phyloP scores from a whole-genome alignment of 192 early-diverging fungal species.

The Coemansia sp. region DNA sequence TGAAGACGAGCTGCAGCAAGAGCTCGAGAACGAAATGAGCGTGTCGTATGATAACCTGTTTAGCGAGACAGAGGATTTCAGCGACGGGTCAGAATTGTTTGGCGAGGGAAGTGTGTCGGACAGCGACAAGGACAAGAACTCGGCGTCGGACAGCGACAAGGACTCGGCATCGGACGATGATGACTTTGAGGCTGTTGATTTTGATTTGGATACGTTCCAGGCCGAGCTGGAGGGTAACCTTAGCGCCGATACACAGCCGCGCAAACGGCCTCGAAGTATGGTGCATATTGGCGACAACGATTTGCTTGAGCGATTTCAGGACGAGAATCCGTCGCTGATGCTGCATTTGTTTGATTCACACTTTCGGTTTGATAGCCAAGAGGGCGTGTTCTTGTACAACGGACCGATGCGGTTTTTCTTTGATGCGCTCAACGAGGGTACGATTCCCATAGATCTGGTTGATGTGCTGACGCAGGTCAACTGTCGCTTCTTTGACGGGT shows the following conservation, averaged over 20 bases:
- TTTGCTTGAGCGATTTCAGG: conserved; percentile 45
- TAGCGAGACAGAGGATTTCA: conserved; percentile 11
- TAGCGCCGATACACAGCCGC: conserved; percentile 5
- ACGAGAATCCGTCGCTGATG: conserved; percentile 60
- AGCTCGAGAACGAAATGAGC: conserved; percentile 53
- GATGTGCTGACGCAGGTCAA: conserved; percentile 66
- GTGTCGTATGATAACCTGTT: conserved; percentile 50
- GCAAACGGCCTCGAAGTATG: conserved; percentile 17
- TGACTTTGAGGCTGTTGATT: conserved; percentile 52
- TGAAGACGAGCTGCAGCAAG: conserved; percentile 51
- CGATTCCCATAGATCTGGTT: conserved; percentile 64
- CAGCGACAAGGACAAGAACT: conserved; percentile 33
- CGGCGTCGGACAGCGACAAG: conserved; percentile 29
- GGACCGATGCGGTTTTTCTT: conserved; percentile 56
- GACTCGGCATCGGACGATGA: conserved; percentile 50
- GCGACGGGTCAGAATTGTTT: conserved; percentile 35
- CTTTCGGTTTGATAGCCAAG: conserved; percentile 69
- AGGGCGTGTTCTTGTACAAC: conserved; percentile 56
- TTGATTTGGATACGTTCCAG: conserved; percentile 25
- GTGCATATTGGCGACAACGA: conserved; percentile 41
- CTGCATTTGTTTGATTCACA: conserved; percentile 70
- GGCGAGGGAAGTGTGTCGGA: conserved; percentile 21
- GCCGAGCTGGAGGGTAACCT: conserved; percentile 24
- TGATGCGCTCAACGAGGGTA: conserved; percentile 52
- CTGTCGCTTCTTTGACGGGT: conserved; percentile 54